A percentile compares a stretch with the other conserved stretches of the same genome.
These are phyloP conservation scores for Peltaster fructicola DNA, from an alignment of 2,329 filamentous ascomycete genomes.

Conservation along the genomic window DNA sequence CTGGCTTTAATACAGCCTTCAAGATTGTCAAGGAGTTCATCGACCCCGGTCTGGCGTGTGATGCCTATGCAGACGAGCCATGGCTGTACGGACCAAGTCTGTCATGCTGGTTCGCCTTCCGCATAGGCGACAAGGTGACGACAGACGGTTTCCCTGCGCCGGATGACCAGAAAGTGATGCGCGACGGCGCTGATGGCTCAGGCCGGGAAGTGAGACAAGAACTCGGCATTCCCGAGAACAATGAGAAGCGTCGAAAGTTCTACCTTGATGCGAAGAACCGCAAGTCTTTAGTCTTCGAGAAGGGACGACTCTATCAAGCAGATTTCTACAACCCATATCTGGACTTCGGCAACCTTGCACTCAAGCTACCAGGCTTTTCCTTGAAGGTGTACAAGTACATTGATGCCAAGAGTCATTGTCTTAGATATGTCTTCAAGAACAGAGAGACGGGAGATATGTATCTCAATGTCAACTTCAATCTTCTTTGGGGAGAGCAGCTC, in stretches of 20 bases:
- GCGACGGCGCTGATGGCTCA: conserved; percentile 24
- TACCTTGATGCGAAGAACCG: conserved; percentile 22
- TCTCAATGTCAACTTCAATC: conserved; percentile 28
- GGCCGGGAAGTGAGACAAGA: conserved; percentile 16
- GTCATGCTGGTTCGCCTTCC: conserved; percentile 17
- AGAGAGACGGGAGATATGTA: conserved; percentile 23
- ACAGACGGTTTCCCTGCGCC: conserved; percentile 12
- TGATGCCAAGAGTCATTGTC: conserved; percentile 29
- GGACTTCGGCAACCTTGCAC: conserved; percentile 28
- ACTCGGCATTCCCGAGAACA: conserved; percentile 20
- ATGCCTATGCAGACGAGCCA: conserved; percentile 72
- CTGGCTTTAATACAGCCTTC: conserved; percentile 70
- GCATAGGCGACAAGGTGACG: conserved; percentile 13
- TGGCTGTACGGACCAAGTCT: conserved; percentile 62
- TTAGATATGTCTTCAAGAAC: conserved; percentile 30
- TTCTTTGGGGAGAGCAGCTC: conserved; percentile 27
- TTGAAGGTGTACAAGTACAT: conserved; percentile 29
- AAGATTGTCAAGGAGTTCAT: conserved; percentile 76
- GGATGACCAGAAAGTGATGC: conserved; percentile 14
- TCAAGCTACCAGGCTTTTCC: conserved; percentile 28
- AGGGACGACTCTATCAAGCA: conserved; percentile 25
- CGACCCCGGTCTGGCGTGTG: conserved; percentile 75
- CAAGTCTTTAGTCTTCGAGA: conserved; percentile 24
- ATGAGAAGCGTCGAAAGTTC: conserved; percentile 27
- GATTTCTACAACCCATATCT: conserved; percentile 33